Base-by-base conservation (phyloP, 2,329 filamentous ascomycete genomes). In the Mariannaea elegans region DNA sequence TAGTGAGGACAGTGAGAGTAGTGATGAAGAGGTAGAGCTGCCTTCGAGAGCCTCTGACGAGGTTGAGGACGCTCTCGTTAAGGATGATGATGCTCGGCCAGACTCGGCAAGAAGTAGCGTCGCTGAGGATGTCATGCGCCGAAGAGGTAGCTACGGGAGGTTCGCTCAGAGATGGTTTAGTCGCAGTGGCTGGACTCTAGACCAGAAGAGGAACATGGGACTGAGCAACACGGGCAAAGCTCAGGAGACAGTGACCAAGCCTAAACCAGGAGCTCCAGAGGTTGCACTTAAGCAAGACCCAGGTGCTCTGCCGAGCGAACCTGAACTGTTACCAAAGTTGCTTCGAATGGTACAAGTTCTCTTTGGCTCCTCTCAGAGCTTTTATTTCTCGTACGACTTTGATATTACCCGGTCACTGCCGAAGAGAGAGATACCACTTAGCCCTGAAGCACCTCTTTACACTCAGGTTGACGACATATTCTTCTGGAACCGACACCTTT, bases 121-220 rank as follows among this genome's bases (percentile, higher is more conserved):
- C 59, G 93, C 90, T 0, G 89, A 97, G 75, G 92, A 98, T 78
- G 94, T 98, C 1, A 94, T 97, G 53, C 87, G 88, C 34, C 89
- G 87, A 57, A 90, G 88, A 67, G 93, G 94, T 1, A 89, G 88
- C 63, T 98, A 97, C 75, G 94, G 94, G 4, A 84, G 92, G 34
- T 97, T 98, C 74, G 92, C 94, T 0, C 87, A 93, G 63, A 88
- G 90, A 60, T 99, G 95, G 95, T 95, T 98, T 73, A 95, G 92
- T 41, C 88, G 87, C 64, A 90, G 88, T 62, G 93, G 92, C 0
- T 94, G 93, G 91, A 89, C 88, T 51, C 80, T 88, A 61, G 90
- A 91, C 61, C 88, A 88, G 65, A 86, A 88, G 67, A 84, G 89
- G 23, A 85, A 85, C 47, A 84, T 93, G 70, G 91, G 91, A 5